Percentiles rank a stretch among this genome's conserved stretches.
Conservation (phyloP, 257 asterid genomes). For the Lithospermum erythrorhizon region DNA sequence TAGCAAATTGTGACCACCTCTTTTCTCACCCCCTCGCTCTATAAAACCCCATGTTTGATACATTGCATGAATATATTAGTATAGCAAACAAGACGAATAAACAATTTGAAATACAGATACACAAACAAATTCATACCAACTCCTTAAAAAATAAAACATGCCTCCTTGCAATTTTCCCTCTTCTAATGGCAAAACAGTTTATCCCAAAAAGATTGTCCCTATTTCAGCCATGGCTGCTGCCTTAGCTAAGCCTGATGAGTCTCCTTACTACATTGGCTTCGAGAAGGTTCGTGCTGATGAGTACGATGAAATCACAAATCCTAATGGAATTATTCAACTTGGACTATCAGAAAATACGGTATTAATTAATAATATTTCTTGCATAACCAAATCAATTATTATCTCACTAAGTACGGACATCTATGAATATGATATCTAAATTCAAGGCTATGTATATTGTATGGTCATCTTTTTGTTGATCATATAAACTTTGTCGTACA, state of each 20-base stretch:
- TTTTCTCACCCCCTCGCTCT: background rate
- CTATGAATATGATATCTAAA: too few species aligned
- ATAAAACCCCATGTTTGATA: background rate
- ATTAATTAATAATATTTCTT: background rate
- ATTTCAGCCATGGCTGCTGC: slow-evolving; percentile 52
- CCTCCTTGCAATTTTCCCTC: background rate
- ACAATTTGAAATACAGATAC: too few species aligned
- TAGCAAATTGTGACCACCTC: too few species aligned
- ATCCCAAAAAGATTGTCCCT: slow-evolving; percentile 20
- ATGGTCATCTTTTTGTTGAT: too few species aligned
- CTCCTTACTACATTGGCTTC: slow-evolving; percentile 85
- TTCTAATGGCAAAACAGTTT: background rate
- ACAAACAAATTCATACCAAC: background rate
- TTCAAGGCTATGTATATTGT: too few species aligned
- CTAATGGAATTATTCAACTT: slow-evolving; percentile 74
- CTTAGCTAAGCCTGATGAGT: slow-evolving; percentile 57
- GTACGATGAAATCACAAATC: slow-evolving; percentile 44
- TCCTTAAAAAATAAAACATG: background rate
- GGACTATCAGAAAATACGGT: slow-evolving; percentile 87
- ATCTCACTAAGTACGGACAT: too few species aligned
- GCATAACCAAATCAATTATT: too few species aligned
- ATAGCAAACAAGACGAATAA: too few species aligned
- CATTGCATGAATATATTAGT: background rate
- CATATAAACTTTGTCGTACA: too few species aligned
- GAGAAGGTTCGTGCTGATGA: slow-evolving; percentile 58